Conservation (phyloP, 768 basidiomycete species). For the Macrolepiota dolichaula region DNA sequence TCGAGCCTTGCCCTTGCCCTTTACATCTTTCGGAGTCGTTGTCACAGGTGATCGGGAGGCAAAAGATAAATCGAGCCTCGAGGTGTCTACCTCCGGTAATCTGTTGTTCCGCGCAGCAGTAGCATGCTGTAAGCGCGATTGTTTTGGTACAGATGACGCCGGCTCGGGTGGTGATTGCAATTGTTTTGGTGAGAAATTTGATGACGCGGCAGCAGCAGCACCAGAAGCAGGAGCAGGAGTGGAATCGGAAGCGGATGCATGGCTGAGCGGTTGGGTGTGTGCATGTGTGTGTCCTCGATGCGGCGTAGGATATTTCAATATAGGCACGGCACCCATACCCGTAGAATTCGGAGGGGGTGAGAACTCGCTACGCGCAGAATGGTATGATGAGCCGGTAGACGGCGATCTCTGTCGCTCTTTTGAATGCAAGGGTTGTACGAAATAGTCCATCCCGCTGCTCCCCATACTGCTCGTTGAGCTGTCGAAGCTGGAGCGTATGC, state of each 20-base stretch:
- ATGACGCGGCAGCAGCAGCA: neutral
- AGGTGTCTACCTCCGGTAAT: conserved; percentile 26
- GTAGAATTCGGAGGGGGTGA: conserved; percentile 3
- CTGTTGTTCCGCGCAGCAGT: neutral
- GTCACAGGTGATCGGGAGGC: neutral
- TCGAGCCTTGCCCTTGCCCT: conserved; percentile 23
- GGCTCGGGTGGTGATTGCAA: neutral
- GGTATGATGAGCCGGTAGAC: conserved; percentile 8
- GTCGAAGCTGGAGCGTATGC: conserved; percentile 17
- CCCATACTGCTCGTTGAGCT: conserved; percentile 17
- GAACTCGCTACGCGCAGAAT: conserved; percentile 6
- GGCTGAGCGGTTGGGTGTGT: neutral
- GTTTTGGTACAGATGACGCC: neutral
- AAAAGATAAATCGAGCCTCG: conserved; percentile 30
- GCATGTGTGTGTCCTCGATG: neutral
- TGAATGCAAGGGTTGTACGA: neutral
- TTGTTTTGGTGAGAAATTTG: neutral
- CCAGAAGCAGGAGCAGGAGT: neutral
- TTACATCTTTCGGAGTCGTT: conserved; percentile 10
- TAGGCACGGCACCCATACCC: conserved; percentile 1
- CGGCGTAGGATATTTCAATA: conserved; percentile 9
- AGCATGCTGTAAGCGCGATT: neutral
- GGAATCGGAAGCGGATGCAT: neutral
- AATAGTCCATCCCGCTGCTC: neutral
- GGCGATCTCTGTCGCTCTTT: neutral